phyloP scores from a whole-genome alignment of 306 rosid genomes.

The Lagenaria siceraria region DNA sequence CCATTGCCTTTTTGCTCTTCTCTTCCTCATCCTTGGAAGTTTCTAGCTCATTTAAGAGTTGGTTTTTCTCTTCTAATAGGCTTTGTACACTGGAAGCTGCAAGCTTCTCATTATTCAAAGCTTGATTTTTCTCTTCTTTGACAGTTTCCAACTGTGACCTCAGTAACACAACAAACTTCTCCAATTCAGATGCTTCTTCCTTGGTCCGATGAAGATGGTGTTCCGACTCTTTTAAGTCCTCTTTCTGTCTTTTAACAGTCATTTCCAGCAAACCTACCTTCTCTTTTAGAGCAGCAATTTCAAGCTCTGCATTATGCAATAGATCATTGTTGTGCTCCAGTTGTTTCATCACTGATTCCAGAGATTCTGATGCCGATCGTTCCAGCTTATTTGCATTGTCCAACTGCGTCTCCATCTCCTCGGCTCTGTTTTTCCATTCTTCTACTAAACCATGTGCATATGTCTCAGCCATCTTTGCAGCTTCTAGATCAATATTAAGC shows the following conservation, averaged over 20 bases:
- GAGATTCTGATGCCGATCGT: constrained; percentile 75
- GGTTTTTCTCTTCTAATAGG: constrained; percentile 70
- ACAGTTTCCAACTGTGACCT: constrained; percentile 44
- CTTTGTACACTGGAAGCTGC: constrained; percentile 67
- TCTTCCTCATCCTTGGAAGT: constrained; percentile 71
- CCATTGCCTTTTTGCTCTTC: constrained; percentile 89
- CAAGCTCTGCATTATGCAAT: constrained; percentile 64
- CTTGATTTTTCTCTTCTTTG: constrained; percentile 67
- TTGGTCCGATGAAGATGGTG: constrained; percentile 32
- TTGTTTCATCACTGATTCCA: constrained; percentile 60
- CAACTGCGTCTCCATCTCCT: constrained; percentile 46
- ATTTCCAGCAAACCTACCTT: constrained; percentile 66
- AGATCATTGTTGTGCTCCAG: constrained; percentile 53
- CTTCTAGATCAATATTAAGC: constrained; percentile 72
- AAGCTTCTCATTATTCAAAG: constrained; percentile 60
- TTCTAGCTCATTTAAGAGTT: constrained; percentile 59
- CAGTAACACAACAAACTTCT: constrained; percentile 37
- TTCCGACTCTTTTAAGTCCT: constrained; percentile 64
- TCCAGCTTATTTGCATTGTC: constrained; percentile 62
- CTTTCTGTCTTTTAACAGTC: constrained; percentile 58
- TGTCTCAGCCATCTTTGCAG: constrained; percentile 82
- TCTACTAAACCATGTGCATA: constrained; percentile 53
- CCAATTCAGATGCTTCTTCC: constrained; percentile 48
- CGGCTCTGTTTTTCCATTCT: constrained; percentile 55
- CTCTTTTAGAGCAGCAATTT: constrained; percentile 56